These are phyloP conservation scores for Cajanus cajan DNA, from an alignment of 306 rosid species.

Conservation along the genomic window DNA sequence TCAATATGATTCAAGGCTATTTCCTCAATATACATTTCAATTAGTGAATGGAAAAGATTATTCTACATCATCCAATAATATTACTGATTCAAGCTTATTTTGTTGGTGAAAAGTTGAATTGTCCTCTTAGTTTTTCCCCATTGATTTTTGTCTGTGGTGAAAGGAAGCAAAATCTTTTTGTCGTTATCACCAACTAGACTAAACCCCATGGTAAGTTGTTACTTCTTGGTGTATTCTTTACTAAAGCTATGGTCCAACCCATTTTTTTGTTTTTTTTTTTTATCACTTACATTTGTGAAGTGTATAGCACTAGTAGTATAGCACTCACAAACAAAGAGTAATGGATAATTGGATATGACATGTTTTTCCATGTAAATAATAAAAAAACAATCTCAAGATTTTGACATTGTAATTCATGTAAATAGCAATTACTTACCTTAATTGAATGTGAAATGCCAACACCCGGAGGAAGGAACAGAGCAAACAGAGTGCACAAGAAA, in stretches of 20 bases:
- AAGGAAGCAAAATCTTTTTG: conserved; percentile 1
- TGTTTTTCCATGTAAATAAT: background rate
- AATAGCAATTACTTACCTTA: background rate
- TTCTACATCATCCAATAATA: background rate
- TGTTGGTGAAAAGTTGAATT: background rate
- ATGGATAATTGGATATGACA: background rate
- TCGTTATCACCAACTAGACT: background rate
- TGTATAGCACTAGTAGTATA: background rate
- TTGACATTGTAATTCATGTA: background rate
- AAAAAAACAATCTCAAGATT: background rate
- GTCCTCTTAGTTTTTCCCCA: background rate
- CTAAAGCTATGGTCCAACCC: background rate
- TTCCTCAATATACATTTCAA: background rate
- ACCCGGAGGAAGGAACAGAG: background rate
- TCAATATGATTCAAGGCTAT: no score
- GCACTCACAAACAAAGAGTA: background rate
- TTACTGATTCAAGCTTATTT: background rate
- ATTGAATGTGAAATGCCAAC: conserved; percentile 14
- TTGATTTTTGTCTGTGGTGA: background rate
- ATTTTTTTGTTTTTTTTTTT: background rate
- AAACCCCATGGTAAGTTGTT: background rate
- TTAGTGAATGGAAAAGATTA: background rate
- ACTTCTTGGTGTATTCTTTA: background rate
- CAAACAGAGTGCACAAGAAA: background rate
- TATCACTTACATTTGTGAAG: background rate